Base-by-base conservation (phyloP, 768 basidiomycete genomes). In the Multifurca ochricompacta region DNA sequence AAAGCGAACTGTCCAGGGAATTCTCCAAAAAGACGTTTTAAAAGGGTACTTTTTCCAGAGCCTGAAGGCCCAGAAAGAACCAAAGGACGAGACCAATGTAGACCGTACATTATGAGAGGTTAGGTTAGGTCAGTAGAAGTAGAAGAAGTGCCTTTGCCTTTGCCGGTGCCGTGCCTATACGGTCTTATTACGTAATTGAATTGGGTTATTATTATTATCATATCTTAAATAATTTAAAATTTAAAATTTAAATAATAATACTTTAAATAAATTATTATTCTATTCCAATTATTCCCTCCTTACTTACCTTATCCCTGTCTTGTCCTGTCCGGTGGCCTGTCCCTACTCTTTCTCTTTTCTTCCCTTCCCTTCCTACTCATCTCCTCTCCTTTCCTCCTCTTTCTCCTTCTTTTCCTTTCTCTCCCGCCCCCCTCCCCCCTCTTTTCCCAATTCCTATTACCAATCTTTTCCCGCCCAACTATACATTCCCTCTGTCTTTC, bases 11-110 rank as follows among this genome's bases (percentile, higher is more conserved):
- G 81, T 68, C 85, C 83, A 3, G 91, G 92, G 66, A 78, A 80
- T 30, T 91, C 86, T 27, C 70, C 71, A 67, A 97, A 89, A 49
- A 98, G 82, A 47, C 82, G 83, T 47, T 75, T 75, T 46, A 97
- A 78, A 30, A 97, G 81, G 0, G 95, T 95, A 64, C 87, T 90
- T 69, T 97, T 98, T 48, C 95, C 95, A 2, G 93, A 89, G 55
- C 94, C 93, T 1, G 91, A 93, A 1, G 93, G 93, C 0, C 91
- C 90, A 51, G 87, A 95, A 57, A 95, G 74, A 39, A 96, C 82
- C 48, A 96, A 81, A 3, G 93, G 92, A 56, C 86, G 80, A 11
- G 78, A 64, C 62, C 81, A 79, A 58, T 76, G 69, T 1, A 60
- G 56, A n/a, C 62, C 60, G 16, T 65, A 62, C 11, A 69, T 55